Evolutionary conservation across 163 green algal genomes (phyloP), one percentile per base, ranked within the genome.

Genomic region (Prototheca cutis): DNA sequence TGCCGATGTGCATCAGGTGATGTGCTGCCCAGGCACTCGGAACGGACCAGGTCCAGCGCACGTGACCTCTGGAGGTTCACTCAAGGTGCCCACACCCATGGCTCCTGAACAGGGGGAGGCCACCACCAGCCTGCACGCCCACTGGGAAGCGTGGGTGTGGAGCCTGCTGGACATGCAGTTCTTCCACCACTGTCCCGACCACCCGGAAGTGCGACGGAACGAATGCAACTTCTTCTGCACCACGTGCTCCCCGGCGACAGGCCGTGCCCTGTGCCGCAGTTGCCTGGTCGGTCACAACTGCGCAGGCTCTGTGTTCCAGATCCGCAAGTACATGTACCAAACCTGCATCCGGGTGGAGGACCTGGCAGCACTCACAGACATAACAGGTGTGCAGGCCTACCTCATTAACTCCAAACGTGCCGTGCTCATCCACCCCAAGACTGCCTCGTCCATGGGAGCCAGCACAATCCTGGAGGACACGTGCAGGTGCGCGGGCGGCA

Each of bases 291-390:
- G 28, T 5, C 65, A 72, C 29, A 47, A 29, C 52, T 70, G 63
- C 57, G 23, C 49, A 4, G 65, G 65, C 6, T 48, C 52, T 18
- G 52, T 66, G 25, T 72, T 66, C 27, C 65, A 72, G 53, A 66
- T 72, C 21, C 52, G 65, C 40, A 72, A 72, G 42, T 72, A 72
- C 65, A 72, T 72, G 63, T 68, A 72, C 47, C 61, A 77, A 47
- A 66, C 56, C n/a, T 69, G 65, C 48, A 54, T 72, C 4, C 58
- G 68, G 17, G 62, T 68, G 31, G 69, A 72, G 27, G 69, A 77
- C 57, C 29, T 77, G 28, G 40, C 55, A 34, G 53, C n/a, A 15
- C 63, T 63, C n/a, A 67, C 53, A 29, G 69, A 77, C 32, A 31
- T 62, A 21, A 53, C 25, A 21, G 63, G 45, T 24, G 39, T 77